These are phyloP conservation scores for Dactylonectria estremocensis DNA, from an alignment of 2,329 filamentous ascomycete genomes.

Conservation along the genomic window DNA sequence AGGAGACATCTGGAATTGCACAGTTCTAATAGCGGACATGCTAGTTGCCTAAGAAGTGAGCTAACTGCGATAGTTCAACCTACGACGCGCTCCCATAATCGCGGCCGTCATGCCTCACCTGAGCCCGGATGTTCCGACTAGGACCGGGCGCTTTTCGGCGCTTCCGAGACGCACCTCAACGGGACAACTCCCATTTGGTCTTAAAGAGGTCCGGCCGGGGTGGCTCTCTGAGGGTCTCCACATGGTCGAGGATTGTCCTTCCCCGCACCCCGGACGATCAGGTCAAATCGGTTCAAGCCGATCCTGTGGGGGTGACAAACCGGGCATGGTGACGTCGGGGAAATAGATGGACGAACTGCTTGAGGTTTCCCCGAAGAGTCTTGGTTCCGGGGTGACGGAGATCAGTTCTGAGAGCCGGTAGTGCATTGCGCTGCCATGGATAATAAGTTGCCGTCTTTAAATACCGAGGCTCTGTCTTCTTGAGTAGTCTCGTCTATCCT, in stretches of 20 bases:
- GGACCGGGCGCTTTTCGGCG: slow-evolving; percentile 1
- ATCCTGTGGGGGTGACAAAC: not conserved
- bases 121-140: not conserved
- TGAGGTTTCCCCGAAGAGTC: not conserved
- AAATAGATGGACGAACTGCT: not conserved
- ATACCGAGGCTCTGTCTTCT: not conserved
- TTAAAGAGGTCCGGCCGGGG: not conserved
- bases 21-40: too few species aligned
- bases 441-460: not conserved
- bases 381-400: not conserved
- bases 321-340: not conserved
- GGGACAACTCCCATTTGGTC: not conserved
- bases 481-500: not conserved
- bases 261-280: slow-evolving; percentile 12
- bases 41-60: too few species aligned
- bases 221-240: not conserved
- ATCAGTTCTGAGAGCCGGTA: not conserved
- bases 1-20: too few species aligned
- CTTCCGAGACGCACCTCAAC: not conserved
- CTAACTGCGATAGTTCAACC: not conserved
- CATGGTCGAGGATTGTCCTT: not conserved
- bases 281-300: not conserved
- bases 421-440: not conserved
- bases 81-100: not conserved
- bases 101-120: not conserved